Conservation (phyloP, 1,139 yeast species). For the Kodamaea sp. region DNA sequence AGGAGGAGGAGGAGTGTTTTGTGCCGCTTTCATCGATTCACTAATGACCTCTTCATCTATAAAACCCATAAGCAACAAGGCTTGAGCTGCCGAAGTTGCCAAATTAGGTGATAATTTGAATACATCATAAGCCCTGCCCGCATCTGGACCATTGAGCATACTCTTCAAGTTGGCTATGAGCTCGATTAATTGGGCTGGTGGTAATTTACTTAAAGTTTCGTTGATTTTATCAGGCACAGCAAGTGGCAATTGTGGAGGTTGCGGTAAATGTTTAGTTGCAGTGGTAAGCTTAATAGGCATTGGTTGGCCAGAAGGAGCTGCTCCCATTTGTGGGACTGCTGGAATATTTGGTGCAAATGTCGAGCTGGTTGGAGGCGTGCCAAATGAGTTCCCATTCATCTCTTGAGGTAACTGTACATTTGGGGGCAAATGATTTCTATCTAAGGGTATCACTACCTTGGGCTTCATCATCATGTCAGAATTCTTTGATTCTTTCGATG, state of each 20-base stretch:
- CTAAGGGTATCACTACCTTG: slow-evolving; percentile 41
- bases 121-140: slow-evolving; percentile 48
- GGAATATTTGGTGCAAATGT: slow-evolving; percentile 7
- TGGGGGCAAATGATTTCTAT: slow-evolving; percentile 45
- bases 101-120: slow-evolving; percentile 55
- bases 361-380: slow-evolving; percentile 3
- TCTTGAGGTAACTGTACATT: slow-evolving; percentile 55
- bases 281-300: slow-evolving; percentile 45
- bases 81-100: slow-evolving; percentile 67
- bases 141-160: slow-evolving; percentile 46
- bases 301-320: slow-evolving; percentile 12
- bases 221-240: slow-evolving; percentile 50
- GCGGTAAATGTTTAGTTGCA: slow-evolving; percentile 53
- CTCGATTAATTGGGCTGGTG: slow-evolving; percentile 68
- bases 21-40: slow-evolving; percentile 37
- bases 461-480: slow-evolving; percentile 20
- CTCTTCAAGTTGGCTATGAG: slow-evolving; percentile 61
- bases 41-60: slow-evolving; percentile 62
- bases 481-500: slow-evolving; percentile 59
- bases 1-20: slow-evolving; percentile 22
- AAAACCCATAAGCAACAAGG: slow-evolving; percentile 71
- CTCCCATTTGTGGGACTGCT: slow-evolving; percentile 5
- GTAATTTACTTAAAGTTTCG: slow-evolving; percentile 55
- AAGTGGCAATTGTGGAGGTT: slow-evolving; percentile 42
- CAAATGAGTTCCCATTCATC: slow-evolving; percentile 23